These are phyloP conservation scores for Aspergillus udagawae DNA, from an alignment of 2,329 filamentous ascomycete genomes.

Conservation along the genomic window DNA sequence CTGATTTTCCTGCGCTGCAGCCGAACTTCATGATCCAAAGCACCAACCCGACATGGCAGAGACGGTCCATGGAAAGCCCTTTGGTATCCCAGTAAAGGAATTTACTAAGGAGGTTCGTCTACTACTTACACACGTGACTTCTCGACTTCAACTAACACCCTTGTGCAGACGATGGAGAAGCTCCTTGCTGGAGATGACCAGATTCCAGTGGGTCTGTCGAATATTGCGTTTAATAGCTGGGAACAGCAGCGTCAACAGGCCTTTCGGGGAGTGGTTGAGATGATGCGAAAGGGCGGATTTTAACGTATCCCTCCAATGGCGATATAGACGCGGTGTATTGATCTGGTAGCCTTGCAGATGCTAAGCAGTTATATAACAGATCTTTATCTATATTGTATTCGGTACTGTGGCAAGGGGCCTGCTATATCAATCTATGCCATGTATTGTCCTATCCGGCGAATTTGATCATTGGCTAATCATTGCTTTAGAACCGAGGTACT, in stretches of 20 bases:
- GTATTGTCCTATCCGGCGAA: too few relatives aligned
- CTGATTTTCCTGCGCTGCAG: neutral
- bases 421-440: too few relatives aligned
- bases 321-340: too few relatives aligned
- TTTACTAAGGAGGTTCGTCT: constrained; percentile 49
- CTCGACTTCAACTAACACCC: too few relatives aligned
- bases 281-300: constrained; percentile 7
- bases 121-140: too few relatives aligned
- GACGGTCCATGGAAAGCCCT: constrained; percentile 34
- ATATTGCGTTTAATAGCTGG: constrained; percentile 41
- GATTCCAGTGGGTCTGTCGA: constrained; percentile 47
- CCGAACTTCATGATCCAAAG: constrained; percentile 53
- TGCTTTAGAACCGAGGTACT: too few relatives aligned
- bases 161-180: constrained; percentile 20
- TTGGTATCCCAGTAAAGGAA: constrained; percentile 53
- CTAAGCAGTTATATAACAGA: too few relatives aligned
- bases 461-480: too few relatives aligned
- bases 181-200: constrained; percentile 49
- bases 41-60: constrained; percentile 51
- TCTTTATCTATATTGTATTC: too few relatives aligned
- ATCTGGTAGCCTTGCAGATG: too few relatives aligned
- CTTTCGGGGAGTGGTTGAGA: constrained; percentile 26
- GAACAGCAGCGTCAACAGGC: constrained; percentile 47
- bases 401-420: too few relatives aligned
- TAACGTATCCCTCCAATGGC: too few relatives aligned